Evolutionary conservation across 306 rosid genomes (phyloP), one percentile per base, ranked within the genome.

Genomic region (Cucumis cinereus): DNA sequence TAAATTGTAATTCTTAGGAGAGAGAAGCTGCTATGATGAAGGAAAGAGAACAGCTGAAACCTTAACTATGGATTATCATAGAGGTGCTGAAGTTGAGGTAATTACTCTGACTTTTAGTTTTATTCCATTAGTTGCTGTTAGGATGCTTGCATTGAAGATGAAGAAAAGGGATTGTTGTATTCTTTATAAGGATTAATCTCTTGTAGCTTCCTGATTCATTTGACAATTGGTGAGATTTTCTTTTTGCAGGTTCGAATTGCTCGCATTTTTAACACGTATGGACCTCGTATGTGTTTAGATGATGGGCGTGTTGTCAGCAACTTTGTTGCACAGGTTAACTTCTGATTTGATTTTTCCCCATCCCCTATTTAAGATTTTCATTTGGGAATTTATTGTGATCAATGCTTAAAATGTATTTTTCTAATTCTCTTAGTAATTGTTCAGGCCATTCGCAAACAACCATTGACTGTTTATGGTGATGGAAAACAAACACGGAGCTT

Each of bases 41-140:
- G 98, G 98, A 61, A 94, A 94, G 89, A 86, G 98, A 55, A 94
- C 98, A 1, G 98, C 97, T 0, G 98, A 94, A 79, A 94, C 98
- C 9, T 81, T 94, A 41, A 28, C 98, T 4, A 94, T 94, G 98
- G 98, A 94, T 83, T 94, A 94, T 80, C 97, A 94, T 82, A 91
- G 98, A 49, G 98, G 97, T 59, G 98, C 92, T 23, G 98, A 81
- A 33, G 98, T 94, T 60, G 98, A 94, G 97, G 98, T 94, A 84
- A 73, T 38, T 28, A 19, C 73, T 62, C 70, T 55, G 77, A 70
- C 20, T n/a, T 36, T 73, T 36, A 43, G 55, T 15, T 43, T 20
- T 36, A 64, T 33, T n/a, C 49, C 26, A 64, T 64, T 64, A 36
- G 20, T 20, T 68, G 3, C 74, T 68, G 19, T 40, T 66, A 66